Percentiles rank a stretch among this genome's conserved stretches.
Conservation (phyloP, 257 asterid genomes). For the Rhazya stricta region DNA sequence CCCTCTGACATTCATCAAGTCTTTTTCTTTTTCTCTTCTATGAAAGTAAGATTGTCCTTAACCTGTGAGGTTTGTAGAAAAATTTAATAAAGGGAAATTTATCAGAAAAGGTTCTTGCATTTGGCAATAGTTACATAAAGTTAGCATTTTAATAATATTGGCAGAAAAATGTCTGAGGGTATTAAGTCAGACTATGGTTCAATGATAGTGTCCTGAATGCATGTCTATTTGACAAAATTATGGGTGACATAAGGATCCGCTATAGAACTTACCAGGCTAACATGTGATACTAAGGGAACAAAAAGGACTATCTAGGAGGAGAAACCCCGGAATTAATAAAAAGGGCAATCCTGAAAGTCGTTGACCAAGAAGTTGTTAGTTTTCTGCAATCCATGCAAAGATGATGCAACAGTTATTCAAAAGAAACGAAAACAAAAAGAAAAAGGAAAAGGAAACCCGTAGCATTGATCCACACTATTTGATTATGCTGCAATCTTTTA, state of each 20-base stretch:
- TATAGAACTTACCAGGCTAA: neutral
- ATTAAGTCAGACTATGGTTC: neutral
- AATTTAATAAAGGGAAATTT: neutral
- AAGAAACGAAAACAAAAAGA: neutral
- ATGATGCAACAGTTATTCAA: neutral
- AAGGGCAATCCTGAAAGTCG: too few species aligned
- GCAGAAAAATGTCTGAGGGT: neutral
- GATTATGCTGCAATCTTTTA: neutral
- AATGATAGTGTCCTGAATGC: neutral
- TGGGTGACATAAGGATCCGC: neutral
- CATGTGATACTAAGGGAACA: neutral
- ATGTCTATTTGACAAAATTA: neutral
- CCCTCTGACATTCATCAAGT: neutral
- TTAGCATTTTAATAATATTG: neutral
- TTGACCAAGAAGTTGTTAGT: neutral
- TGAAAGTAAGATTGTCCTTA: neutral
- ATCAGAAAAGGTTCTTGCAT: neutral
- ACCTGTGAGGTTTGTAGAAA: neutral
- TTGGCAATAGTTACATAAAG: neutral
- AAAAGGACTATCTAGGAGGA: too few species aligned
- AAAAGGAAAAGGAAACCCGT: neutral
- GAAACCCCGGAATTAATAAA: too few species aligned
- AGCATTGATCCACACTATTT: neutral
- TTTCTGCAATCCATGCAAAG: neutral
- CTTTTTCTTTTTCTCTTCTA: neutral